Evolutionary conservation across 306 rosid genomes (phyloP).

Genomic region (Trichosanthes cucumerina): DNA sequence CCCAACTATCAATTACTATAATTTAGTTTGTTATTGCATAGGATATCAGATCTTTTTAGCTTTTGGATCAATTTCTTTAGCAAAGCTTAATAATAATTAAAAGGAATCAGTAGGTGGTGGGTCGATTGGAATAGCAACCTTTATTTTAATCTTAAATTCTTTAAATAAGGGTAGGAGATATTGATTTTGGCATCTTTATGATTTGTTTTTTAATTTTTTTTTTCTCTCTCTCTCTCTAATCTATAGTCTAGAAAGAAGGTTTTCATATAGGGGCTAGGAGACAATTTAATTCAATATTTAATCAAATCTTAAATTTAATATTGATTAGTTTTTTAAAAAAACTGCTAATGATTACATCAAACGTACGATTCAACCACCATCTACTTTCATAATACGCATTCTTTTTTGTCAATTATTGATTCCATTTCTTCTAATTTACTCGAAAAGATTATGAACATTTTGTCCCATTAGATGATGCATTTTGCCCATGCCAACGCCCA

Average conservation of each 20-base stretch:
- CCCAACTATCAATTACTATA: not conserved
- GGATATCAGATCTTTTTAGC: not conserved
- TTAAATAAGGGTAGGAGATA: not conserved
- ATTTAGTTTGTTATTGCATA: not conserved
- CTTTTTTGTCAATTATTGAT: conserved; percentile 4
- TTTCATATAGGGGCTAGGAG: not conserved
- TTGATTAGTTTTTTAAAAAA: not conserved
- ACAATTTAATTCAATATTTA: not conserved
- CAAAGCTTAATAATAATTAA: not conserved
- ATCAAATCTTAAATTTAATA: not conserved
- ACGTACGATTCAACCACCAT: not conserved
- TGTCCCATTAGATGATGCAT: not conserved
- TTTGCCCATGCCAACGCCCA: not conserved
- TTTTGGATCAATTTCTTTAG: not conserved
- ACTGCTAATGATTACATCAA: conserved; percentile 7
- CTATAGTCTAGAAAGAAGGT: not conserved
- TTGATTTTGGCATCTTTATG: not conserved
- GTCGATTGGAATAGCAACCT: not conserved
- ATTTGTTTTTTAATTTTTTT: not conserved
- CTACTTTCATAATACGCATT: not conserved
- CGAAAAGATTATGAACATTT: not conserved
- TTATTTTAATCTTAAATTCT: not conserved
- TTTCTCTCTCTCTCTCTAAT: not conserved
- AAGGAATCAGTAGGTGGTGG: conserved; percentile 10
- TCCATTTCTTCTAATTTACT: conserved; percentile 3